Conservation (phyloP, 306 rosid genomes). For the Cercis canadensis region DNA sequence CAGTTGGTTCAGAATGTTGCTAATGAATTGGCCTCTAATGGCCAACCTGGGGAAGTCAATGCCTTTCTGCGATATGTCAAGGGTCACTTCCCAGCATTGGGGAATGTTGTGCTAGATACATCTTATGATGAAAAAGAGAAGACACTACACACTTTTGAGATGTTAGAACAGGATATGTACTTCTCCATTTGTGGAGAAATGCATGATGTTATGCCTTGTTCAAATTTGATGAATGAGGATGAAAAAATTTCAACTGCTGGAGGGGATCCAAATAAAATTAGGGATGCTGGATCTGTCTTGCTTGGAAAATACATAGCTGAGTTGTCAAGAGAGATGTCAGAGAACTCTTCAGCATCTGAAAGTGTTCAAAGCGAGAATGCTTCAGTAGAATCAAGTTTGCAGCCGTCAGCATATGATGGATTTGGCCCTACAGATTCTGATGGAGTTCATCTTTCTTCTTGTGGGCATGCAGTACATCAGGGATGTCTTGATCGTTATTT, state of each 20-base stretch:
- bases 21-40: constrained; percentile 54
- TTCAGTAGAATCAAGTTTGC: constrained; percentile 55
- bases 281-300: constrained; percentile 60
- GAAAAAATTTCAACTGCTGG: constrained; percentile 41
- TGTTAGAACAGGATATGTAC: constrained; percentile 72
- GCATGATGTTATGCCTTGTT: constrained; percentile 41
- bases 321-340: constrained; percentile 57
- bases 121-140: constrained; percentile 50
- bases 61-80: constrained; percentile 56
- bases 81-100: constrained; percentile 60
- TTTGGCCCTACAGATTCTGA: constrained; percentile 85
- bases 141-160: constrained; percentile 53
- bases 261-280: constrained; percentile 42
- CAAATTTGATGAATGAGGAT: constrained; percentile 41
- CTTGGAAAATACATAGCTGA: constrained; percentile 75
- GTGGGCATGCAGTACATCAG: constrained; percentile 99
- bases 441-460: constrained; percentile 92
- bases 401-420: constrained; percentile 56
- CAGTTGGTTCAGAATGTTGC: constrained; percentile 63
- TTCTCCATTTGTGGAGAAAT: constrained; percentile 57
- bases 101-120: constrained; percentile 52
- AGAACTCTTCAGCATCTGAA: constrained; percentile 65
- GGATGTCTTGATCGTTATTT: constrained; percentile 86
- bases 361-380: constrained; percentile 46
- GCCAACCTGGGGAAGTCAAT: constrained; percentile 65